Conservation (phyloP, 2,329 filamentous ascomycete genomes). For the Cordyceps cateniannulata region DNA sequence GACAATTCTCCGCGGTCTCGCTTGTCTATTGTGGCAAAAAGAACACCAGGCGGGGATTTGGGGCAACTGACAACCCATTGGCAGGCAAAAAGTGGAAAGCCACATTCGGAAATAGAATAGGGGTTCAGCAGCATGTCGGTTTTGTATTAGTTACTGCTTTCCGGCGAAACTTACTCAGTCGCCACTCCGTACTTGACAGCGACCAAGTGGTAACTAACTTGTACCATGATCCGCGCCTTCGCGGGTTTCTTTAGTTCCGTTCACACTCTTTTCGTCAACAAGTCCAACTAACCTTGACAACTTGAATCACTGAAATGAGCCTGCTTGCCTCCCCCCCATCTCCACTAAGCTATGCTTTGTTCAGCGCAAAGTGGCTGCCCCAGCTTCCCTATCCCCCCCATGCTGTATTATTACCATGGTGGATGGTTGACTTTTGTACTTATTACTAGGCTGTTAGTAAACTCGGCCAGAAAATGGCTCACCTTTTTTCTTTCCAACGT, state of each 20-base stretch:
- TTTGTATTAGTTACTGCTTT: neutral
- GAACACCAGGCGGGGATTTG: neutral
- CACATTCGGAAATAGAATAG: neutral
- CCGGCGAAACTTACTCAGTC: neutral
- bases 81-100: constrained; percentile 6
- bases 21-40: neutral
- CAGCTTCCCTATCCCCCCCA: neutral
- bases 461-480: constrained; percentile 6
- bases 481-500: neutral
- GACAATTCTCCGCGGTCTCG: neutral
- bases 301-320: too few relatives aligned
- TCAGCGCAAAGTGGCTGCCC: neutral
- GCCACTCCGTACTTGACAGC: neutral
- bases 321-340: neutral
- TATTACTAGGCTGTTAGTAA: neutral
- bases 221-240: neutral
- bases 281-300: too few relatives aligned
- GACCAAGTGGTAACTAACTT: too few relatives aligned
- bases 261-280: neutral
- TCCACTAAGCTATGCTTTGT: constrained; percentile 9
- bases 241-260: neutral
- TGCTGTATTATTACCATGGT: neutral
- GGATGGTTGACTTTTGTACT: neutral
- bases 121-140: neutral
- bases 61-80: neutral